Percentiles rank a stretch among this genome's conserved stretches.
Evolutionary conservation across 805 yeast genomes (phyloP).

Genomic region (Debaryomyces tyrocola): DNA sequence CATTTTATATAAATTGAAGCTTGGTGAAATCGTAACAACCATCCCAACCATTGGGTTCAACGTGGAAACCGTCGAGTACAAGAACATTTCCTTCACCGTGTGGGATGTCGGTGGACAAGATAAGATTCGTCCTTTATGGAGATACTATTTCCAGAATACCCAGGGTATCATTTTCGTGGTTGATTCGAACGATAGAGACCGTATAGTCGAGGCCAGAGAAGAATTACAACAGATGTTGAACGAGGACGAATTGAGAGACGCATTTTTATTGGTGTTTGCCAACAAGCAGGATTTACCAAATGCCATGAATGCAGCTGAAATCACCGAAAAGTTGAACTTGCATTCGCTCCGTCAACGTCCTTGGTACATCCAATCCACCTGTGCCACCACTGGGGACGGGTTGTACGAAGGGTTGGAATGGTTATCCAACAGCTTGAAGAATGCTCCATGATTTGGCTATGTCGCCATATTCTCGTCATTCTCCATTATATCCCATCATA

Average conservation of each 20-base stretch:
- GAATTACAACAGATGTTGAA: constrained; percentile 97
- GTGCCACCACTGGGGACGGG: constrained; percentile 99
- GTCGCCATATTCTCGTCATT: neutral
- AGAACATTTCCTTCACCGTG: constrained; percentile 93
- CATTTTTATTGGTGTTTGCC: constrained; percentile 91
- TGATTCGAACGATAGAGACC: constrained; percentile 96
- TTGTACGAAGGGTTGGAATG: constrained; percentile 96
- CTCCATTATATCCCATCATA: neutral
- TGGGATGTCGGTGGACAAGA: constrained; percentile 99
- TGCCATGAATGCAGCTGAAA: constrained; percentile 98
- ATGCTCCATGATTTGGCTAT: constrained; percentile 23
- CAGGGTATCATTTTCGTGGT: constrained; percentile 98
- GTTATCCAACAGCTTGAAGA: constrained; percentile 87
- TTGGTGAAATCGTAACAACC: constrained; percentile 94
- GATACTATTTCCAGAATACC: constrained; percentile 98
- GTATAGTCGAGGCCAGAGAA: constrained; percentile 97
- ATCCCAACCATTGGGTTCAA: constrained; percentile 97
- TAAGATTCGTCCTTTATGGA: constrained; percentile 97
- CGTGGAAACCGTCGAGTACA: constrained; percentile 96
- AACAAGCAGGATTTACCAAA: constrained; percentile 99
- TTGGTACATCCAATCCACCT: constrained; percentile 98
- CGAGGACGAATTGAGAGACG: constrained; percentile 97
- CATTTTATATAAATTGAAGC: constrained; percentile 88
- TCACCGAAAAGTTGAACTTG: constrained; percentile 94
- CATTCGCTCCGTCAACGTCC: constrained; percentile 98